Evolutionary conservation across 1,139 yeast genomes (phyloP), one percentile per base, ranked within the genome.

Genomic region (Scheffersomyces insectosa): DNA sequence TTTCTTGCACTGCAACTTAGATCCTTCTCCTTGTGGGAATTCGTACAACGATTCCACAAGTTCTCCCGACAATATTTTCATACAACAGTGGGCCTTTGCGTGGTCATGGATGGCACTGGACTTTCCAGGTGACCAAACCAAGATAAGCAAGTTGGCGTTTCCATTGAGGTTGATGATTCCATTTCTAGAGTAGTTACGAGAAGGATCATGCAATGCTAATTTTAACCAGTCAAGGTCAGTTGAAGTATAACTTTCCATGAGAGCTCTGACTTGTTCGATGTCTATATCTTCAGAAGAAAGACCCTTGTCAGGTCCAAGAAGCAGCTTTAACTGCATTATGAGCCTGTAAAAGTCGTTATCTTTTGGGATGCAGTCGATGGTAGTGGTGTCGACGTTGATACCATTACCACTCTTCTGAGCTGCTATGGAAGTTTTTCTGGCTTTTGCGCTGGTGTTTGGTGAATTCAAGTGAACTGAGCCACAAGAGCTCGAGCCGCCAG

Each of bases 101-200:
- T 85, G 93, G 62, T 84, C 90, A 58, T 86, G 93, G 48, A 85
- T 82, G 39, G 83, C 77, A 34, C 88, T 81, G 20, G 82, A 72
- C 55, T 74, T 72, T n/a, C 80, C 80, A 0, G 90, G 90, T 43
- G 78, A 75, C 93, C 93, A 86, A 27, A 85, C 89, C 42, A 85
- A 63, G 12, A 85, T 66, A 39, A 86, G 70, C 48, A 85, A 66
- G 57, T 85, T 84, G 39, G 89, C 91, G 62, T 83, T 83, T 28
- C 79, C 77, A 59, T 83, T 82, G 57, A 83, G 78, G 57, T 83
- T 79, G 48, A 80, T 80, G 23, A 85, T 80, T 1, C 89, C 89
- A 56, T 85, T 85, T 45, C 84, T 62, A 25, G 83, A 73, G 60
- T 81, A 80, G 45, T 70, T 74, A 43, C 80, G 60, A 15, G 75